phyloP scores from a whole-genome alignment of 2,329 filamentous ascomycete genomes.

The Trichoderma asperellum region DNA sequence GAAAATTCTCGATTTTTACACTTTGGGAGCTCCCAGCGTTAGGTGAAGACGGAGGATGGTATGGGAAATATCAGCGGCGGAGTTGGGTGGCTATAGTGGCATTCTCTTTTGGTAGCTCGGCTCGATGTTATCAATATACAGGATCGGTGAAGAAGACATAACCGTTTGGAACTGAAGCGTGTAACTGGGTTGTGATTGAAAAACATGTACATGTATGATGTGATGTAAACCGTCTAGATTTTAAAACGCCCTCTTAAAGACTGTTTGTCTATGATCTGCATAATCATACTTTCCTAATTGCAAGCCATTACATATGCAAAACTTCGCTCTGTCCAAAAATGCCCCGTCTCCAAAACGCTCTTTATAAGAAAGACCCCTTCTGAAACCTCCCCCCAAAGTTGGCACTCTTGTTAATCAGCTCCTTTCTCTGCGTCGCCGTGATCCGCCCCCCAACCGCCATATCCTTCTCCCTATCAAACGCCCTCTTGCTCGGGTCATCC shows the following conservation, averaged over 20 bases:
- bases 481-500: conserved; percentile 87
- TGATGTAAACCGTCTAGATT: too few species aligned
- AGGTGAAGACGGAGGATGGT: conserved; percentile 30
- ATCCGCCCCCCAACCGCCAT: conserved; percentile 78
- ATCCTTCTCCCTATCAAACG: conserved; percentile 92
- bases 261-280: not conserved
- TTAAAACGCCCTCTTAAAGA: not conserved
- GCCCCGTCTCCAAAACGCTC: not conserved
- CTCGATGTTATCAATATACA: conserved; percentile 27
- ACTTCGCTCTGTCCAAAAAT: not conserved
- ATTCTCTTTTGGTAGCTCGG: conserved; percentile 34
- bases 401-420: conserved; percentile 77
- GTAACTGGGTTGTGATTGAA: not conserved
- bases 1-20: conserved; percentile 6
- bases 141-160: conserved; percentile 30
- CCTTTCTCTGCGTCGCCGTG: conserved; percentile 71
- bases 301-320: not conserved
- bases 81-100: conserved; percentile 40
- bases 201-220: not conserved
- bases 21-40: conserved; percentile 15
- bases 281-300: not conserved
- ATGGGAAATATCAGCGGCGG: conserved; percentile 39
- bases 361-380: conserved; percentile 69
- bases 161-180: not conserved
- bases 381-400: conserved; percentile 83